Conservation (phyloP, 352 stramenopile species). For the Globisporangium cystogenes region DNA sequence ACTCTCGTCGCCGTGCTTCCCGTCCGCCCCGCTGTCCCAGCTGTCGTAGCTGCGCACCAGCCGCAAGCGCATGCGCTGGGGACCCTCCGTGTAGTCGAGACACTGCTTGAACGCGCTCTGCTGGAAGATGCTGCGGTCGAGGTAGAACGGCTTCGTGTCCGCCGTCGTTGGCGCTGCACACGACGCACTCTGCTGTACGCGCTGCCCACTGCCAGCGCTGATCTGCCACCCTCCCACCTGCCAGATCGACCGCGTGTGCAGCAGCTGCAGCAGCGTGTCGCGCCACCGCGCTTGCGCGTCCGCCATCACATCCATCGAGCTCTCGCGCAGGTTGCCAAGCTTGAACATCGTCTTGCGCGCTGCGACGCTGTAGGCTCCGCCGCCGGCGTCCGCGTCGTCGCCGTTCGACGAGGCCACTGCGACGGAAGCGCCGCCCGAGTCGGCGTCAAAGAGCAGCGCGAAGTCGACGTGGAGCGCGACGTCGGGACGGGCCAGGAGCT, state of each 20-base stretch:
- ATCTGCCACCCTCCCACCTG: slow-evolving; percentile 27
- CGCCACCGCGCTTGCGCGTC: slow-evolving; percentile 30
- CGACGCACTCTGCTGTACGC: slow-evolving; percentile 1
- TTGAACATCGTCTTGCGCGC: slow-evolving; percentile 37
- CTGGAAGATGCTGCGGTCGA: slow-evolving; percentile 45
- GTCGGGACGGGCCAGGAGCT: slow-evolving; percentile 17
- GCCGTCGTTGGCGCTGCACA: no score
- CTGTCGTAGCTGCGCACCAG: slow-evolving; percentile 34
- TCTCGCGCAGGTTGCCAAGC: slow-evolving; percentile 29
- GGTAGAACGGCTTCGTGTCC: slow-evolving; percentile 5
- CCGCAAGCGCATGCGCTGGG: slow-evolving; percentile 41
- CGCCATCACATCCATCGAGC: slow-evolving; percentile 27
- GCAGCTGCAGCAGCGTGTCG: slow-evolving; percentile 27
- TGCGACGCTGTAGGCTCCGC: slow-evolving; percentile 5
- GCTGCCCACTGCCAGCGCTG: neutral
- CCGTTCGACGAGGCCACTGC: slow-evolving; percentile 1
- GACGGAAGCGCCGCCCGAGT: slow-evolving; percentile 10
- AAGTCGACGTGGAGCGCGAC: slow-evolving; percentile 32
- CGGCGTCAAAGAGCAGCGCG: slow-evolving; percentile 16
- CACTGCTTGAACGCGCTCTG: slow-evolving; percentile 27
- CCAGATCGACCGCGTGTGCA: slow-evolving; percentile 39
- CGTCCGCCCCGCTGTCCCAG: neutral
- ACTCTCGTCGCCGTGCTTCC: neutral
- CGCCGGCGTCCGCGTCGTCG: slow-evolving; percentile 11
- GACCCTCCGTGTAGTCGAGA: slow-evolving; percentile 46